Base-by-base conservation (phyloP, 2,329 filamentous ascomycete species). In the Thelonectria discophora region DNA sequence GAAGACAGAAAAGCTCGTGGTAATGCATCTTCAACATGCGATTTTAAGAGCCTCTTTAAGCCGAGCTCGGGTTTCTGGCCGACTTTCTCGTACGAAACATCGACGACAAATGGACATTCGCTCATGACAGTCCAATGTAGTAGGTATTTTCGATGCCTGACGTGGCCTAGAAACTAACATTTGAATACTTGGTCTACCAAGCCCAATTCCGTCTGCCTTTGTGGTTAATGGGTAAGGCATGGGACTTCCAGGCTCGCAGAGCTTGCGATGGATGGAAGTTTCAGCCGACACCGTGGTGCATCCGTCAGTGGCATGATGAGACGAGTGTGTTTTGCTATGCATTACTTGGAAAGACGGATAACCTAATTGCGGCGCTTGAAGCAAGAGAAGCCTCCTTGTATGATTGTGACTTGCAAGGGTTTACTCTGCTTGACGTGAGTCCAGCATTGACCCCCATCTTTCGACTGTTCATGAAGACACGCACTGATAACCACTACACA, bases 341-440 rank as follows among this genome's bases (percentile, higher is more conserved):
- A 0, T 0, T 0, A 0, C 0, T 0, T 0, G 65, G 65, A 1
- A 0, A 6, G 0, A 24, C 15, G 1, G 21, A 51, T 0, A 1
- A 15, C 1, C 20, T 64, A 1, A 0, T 65, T 0, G 6, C 32
- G 0, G 15, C 27, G 11, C 15, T 67, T 0, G n/a, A 1, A 0
- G 40, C 1, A 1, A 60, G 55, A 2, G 21, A 62, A 8, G 67
- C 58, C 0, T 67, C 60, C 0, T 27, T 65, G 1, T 56, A 60
- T 18, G 67, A 69, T 3, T 1, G 32, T 0, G 0, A 5, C 12
- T 2, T 32, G 0, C 0, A 0, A 1, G 63, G 63, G 0, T 0
- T 0, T 0, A 54, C 55, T 0, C 7, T 68, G 0, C 8, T 65
- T 3, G 1, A 34, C 0, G 65, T 68, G 21, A 54, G 59, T 43